A percentile compares a stretch with the other conserved stretches of the same genome.
Conservation (phyloP, 2,329 filamentous ascomycete species). For the Myriosclerotinia scirpicola region DNA sequence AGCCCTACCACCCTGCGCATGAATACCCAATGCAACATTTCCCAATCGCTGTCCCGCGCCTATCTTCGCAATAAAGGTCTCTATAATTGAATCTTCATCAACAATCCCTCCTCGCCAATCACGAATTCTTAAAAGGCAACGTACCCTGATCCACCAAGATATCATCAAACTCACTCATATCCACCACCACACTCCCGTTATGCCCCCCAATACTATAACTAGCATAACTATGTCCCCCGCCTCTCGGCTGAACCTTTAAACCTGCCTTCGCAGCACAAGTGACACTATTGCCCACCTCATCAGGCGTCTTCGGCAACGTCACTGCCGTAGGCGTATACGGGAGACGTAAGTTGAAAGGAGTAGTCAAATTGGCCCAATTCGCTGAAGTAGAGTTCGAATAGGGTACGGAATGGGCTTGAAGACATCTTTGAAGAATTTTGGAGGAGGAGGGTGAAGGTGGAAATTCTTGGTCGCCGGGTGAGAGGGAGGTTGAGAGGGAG, state of each 20-base stretch:
- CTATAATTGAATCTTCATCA: background rate
- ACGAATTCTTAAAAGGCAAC: background rate
- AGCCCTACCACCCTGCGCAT: constrained; percentile 41
- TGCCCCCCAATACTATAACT: constrained; percentile 49
- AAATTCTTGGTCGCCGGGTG: background rate
- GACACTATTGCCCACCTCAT: constrained; percentile 47
- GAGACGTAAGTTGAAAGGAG: constrained; percentile 33
- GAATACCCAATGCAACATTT: constrained; percentile 44
- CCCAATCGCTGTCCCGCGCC: constrained; percentile 47
- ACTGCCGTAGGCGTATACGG: constrained; percentile 30
- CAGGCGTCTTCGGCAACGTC: constrained; percentile 35
- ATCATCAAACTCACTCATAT: constrained; percentile 52
- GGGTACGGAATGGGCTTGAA: constrained; percentile 9
- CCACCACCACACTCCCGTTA: constrained; percentile 54
- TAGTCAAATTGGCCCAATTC: constrained; percentile 24
- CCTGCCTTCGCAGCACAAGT: constrained; percentile 46
- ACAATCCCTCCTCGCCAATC: background rate
- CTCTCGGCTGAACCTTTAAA: constrained; percentile 51
- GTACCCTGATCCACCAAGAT: constrained; percentile 50
- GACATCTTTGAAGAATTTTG: constrained; percentile 2
- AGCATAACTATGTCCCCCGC: constrained; percentile 56
- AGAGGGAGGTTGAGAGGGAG: background rate
- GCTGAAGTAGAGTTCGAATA: constrained; percentile 13
- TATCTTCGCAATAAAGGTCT: constrained; percentile 37
- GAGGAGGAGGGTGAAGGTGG: background rate